Percentiles rank a stretch among this genome's conserved stretches.
These are phyloP conservation scores for Nakaseomyces sp. DNA, from an alignment of 1,139 yeast species.

Conservation along the genomic window DNA sequence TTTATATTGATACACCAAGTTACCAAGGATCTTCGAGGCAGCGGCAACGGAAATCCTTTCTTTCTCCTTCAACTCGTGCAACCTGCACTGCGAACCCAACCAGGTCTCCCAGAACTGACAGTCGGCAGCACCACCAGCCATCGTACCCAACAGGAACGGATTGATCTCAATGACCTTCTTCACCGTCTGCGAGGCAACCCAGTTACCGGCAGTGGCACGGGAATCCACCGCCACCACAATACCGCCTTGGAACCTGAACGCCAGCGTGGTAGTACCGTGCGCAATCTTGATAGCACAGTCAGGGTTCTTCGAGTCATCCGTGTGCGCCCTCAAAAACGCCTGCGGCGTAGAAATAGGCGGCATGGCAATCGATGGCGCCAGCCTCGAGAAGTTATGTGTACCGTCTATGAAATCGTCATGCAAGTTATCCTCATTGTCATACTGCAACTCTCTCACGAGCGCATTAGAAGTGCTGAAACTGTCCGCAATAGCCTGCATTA, in stretches of 20 bases:
- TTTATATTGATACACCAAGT: constrained; percentile 85
- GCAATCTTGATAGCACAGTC: constrained; percentile 94
- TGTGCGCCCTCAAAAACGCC: constrained; percentile 94
- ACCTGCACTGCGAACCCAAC: constrained; percentile 93
- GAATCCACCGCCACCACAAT: constrained; percentile 95
- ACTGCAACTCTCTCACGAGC: constrained; percentile 22
- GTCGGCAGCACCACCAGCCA: constrained; percentile 99
- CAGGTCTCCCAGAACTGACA: constrained; percentile 99
- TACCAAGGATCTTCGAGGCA: constrained; percentile 86
- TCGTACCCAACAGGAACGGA: constrained; percentile 88
- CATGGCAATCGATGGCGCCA: constrained; percentile 57
- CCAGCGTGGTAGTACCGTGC: constrained; percentile 96
- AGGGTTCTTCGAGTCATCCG: constrained; percentile 86
- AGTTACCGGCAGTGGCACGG: constrained; percentile 95
- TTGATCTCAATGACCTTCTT: constrained; percentile 95
- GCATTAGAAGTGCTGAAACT: constrained; percentile 18
- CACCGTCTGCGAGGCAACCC: constrained; percentile 98
- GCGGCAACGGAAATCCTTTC: constrained; percentile 95
- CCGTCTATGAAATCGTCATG: constrained; percentile 33
- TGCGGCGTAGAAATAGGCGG: constrained; percentile 90
- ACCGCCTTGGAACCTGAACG: constrained; percentile 93
- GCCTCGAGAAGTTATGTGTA: constrained; percentile 23
- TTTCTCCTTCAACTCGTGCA: constrained; percentile 89
- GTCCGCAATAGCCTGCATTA: constrained; percentile 31
- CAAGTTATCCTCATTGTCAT: constrained; percentile 30